Conservation (phyloP, 495 filamentous ascomycete species). For the Aspergillus diversus region DNA sequence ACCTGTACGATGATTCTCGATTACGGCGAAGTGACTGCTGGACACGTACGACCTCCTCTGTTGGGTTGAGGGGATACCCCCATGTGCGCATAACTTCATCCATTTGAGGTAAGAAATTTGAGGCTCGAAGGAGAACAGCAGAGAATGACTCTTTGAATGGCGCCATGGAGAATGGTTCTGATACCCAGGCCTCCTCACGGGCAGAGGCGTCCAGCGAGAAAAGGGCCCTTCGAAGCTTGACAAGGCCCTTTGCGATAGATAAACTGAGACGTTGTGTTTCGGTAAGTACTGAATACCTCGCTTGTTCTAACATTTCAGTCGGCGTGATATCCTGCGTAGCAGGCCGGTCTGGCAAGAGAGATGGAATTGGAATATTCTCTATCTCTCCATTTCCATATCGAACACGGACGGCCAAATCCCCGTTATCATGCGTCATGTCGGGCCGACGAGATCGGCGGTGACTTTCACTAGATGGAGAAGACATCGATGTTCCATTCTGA, state of each 20-base stretch:
- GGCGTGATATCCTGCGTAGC: constrained; percentile 25
- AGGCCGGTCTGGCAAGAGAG: constrained; percentile 34
- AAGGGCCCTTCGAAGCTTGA: constrained; percentile 60
- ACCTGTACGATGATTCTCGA: constrained; percentile 62
- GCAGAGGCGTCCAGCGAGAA: constrained; percentile 54
- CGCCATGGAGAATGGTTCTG: constrained; percentile 30
- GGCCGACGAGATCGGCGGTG: constrained; percentile 48
- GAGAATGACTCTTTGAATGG: constrained; percentile 50
- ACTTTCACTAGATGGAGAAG: constrained; percentile 47
- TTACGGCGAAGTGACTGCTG: constrained; percentile 61
- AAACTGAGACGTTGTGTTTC: constrained; percentile 56
- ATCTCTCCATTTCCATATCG: constrained; percentile 67
- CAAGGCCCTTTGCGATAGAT: constrained; percentile 57
- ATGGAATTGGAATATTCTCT: constrained; percentile 54
- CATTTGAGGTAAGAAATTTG: constrained; percentile 56
- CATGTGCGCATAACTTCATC: constrained; percentile 58
- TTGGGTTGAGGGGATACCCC: constrained; percentile 64
- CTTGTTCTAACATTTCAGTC: constrained; percentile 39
- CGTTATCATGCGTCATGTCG: constrained; percentile 32
- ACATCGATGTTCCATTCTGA: constrained; percentile 46
- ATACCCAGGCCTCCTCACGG: constrained; percentile 28
- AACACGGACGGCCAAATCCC: constrained; percentile 53
- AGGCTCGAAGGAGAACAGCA: constrained; percentile 50
- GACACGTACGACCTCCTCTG: constrained; percentile 51
- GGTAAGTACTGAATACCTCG: constrained; percentile 47